Evolutionary conservation across 768 basidiomycete genomes (phyloP), one percentile per base, ranked within the genome.

Genomic region (Russula sp.): DNA sequence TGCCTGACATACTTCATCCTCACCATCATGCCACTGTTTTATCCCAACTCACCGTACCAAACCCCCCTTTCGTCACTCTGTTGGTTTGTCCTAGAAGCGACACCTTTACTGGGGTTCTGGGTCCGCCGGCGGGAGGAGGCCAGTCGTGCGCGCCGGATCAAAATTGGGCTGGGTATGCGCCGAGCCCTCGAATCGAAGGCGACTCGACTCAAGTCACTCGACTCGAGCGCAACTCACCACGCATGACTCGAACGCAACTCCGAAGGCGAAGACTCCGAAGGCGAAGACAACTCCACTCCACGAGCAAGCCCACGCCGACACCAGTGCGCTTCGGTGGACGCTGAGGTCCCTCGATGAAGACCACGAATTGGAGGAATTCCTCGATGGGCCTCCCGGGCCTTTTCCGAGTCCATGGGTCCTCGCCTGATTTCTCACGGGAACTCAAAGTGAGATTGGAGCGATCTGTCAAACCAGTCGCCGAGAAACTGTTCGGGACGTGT

Each of bases 41-140:
- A 16, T 13, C 65, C 54, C 46, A 51, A 56, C 52, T 62, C 58
- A 20, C 67, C 67, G 2, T 68, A 68, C 48, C 61, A 61, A 42
- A 68, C 67, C 13, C 67, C 67, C 10, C 32, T 68, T 13, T 63
- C 67, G 3, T 40, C 63, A 2, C 36, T 56, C 20, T 34, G 60
- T n/a, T 67, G 63, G 64, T 56, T 59, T 22, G 0, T 44, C 24
- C 32, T 24, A 1, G 54, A 66, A 30, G 59, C 28, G 8, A 7
- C 60, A 3, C 57, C 63, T 1, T 46, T 64, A 5, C 24, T 59
- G 46, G 59, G 13, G 26, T 30, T 64, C 22, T 64, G 63, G 63
- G 24, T 64, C 1, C 34, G 24, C 14, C 36, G 49, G 18, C 30
- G 26, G 22, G 59, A 20, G 2, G 63, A 57, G 1, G 32, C 40